Evolutionary conservation across 768 basidiomycete genomes (phyloP).

Genomic region (Rhodotorula babjevae): DNA sequence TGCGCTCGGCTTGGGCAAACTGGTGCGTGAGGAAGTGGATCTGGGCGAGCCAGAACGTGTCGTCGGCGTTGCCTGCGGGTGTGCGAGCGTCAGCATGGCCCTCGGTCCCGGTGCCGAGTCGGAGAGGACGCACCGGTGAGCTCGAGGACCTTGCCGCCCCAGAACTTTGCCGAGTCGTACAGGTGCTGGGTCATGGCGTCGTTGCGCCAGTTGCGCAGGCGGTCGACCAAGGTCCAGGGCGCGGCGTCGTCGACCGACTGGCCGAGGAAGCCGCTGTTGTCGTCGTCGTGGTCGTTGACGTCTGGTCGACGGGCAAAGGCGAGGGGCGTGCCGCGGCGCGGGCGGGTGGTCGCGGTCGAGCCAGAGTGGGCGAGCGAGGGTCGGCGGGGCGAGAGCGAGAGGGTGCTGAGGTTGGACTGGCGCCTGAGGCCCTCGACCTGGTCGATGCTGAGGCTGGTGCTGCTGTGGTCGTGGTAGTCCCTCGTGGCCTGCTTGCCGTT

Average conservation of each 20-base stretch:
- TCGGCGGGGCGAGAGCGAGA: slow-evolving; percentile 35
- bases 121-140: slow-evolving; percentile 78
- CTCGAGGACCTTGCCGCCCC: slow-evolving; percentile 94
- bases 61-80: slow-evolving; percentile 80
- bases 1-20: slow-evolving; percentile 85
- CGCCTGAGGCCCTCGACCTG: slow-evolving; percentile 25
- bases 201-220: slow-evolving; percentile 94
- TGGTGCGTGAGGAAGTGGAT: slow-evolving; percentile 94
- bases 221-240: slow-evolving; percentile 78
- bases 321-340: neutral
- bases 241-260: slow-evolving; percentile 33
- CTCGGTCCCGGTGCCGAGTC: too few relatives aligned
- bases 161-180: slow-evolving; percentile 93
- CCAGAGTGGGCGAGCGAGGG: slow-evolving; percentile 19
- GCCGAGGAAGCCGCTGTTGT: slow-evolving; percentile 1
- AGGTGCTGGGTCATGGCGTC: slow-evolving; percentile 98
- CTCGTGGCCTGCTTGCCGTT: neutral
- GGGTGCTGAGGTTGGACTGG: slow-evolving; percentile 29
- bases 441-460: slow-evolving; percentile 15
- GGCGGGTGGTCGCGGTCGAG: slow-evolving; percentile 14
- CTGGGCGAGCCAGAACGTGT: slow-evolving; percentile 98
- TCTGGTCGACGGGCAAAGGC: neutral
- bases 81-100: neutral
- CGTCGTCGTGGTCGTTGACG: neutral
- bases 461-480: neutral